A percentile compares a stretch with the other conserved stretches of the same genome.
Conservation (phyloP, 2,329 filamentous ascomycete genomes). For the Trichoderma breve region DNA sequence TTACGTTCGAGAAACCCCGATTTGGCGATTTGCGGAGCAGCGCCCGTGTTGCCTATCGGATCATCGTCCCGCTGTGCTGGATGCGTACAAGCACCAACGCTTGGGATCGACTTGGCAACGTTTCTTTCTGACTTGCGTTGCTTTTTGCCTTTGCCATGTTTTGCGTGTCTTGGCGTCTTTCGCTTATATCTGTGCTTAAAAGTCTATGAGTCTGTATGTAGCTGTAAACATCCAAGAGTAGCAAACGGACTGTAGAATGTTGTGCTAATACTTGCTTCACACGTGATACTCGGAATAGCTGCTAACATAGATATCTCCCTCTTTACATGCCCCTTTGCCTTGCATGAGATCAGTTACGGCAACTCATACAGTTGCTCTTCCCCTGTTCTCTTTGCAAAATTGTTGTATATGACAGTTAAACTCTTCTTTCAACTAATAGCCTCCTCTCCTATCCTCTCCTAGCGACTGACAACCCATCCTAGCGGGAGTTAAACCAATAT, state of each 20-base stretch:
- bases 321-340: not conserved
- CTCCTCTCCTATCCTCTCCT: not conserved
- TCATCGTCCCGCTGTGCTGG: not conserved
- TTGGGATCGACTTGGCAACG: not conserved
- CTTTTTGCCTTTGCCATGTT: not conserved
- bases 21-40: constrained; percentile 20
- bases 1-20: constrained; percentile 21
- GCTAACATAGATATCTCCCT: too few species aligned
- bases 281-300: not conserved
- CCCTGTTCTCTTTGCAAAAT: too few species aligned
- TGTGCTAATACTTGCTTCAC: not conserved
- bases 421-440: not conserved
- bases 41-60: not conserved
- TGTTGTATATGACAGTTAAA: fast-evolving
- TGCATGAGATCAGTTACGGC: not conserved
- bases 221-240: not conserved
- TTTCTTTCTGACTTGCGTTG: not conserved
- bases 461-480: not conserved
- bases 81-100: not conserved
- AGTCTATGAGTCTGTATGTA: not conserved
- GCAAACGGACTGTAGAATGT: not conserved
- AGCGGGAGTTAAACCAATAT: not conserved
- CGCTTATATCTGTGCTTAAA: not conserved
- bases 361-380: not conserved
- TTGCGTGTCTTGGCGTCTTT: not conserved